These are phyloP conservation scores for Tylopilus rubrobrunneus DNA, from an alignment of 768 basidiomycete species.

Conservation along the genomic window DNA sequence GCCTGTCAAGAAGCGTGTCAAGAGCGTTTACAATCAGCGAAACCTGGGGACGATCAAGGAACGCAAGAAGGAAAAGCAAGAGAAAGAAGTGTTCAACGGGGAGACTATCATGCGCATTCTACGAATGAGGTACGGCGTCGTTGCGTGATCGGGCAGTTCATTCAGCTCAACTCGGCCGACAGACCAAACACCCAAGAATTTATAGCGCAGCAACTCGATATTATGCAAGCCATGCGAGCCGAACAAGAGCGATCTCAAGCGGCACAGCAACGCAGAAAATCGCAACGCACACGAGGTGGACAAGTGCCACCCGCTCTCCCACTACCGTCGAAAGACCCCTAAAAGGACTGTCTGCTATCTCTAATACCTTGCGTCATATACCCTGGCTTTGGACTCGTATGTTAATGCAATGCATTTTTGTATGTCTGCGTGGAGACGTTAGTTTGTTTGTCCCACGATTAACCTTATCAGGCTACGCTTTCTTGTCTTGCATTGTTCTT, in stretches of 20 bases:
- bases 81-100: conserved; percentile 70
- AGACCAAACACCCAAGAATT: conserved; percentile 83
- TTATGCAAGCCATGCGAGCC: conserved; percentile 75
- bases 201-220: conserved; percentile 81
- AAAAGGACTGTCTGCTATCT: conserved; percentile 4
- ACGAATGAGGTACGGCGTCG: conserved; percentile 77
- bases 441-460: conserved; percentile 13
- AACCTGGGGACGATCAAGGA: conserved; percentile 96
- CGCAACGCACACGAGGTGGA: conserved; percentile 47
- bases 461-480: conserved; percentile 12
- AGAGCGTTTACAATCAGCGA: conserved; percentile 88
- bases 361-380: conserved; percentile 28
- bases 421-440: conserved; percentile 5
- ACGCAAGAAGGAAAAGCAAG: conserved; percentile 83
- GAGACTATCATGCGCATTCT: conserved; percentile 94
- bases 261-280: conserved; percentile 54
- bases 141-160: not conserved
- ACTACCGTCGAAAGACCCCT: conserved; percentile 25
- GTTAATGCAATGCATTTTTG: not conserved
- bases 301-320: conserved; percentile 27
- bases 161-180: conserved; percentile 6
- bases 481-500: conserved; percentile 22
- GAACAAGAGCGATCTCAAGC: conserved; percentile 75
- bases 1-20: conserved; percentile 81
- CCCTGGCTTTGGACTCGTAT: conserved; percentile 10